Percentiles rank a stretch among this genome's conserved stretches.
These are phyloP conservation scores for Colletotrichum sp. DNA, from an alignment of 2,329 filamentous ascomycete species.

Conservation along the genomic window DNA sequence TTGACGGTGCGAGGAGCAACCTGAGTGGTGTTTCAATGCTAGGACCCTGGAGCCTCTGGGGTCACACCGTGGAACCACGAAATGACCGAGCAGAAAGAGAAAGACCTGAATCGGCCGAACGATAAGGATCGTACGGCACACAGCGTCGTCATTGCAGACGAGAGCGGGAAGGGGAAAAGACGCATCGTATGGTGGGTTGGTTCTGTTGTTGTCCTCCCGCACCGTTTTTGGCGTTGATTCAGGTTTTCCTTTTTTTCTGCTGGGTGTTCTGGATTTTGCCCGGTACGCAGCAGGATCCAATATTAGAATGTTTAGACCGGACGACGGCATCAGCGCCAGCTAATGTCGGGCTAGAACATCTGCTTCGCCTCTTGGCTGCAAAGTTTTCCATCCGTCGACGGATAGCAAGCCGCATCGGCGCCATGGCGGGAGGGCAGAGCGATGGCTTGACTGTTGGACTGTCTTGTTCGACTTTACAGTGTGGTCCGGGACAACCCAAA, in stretches of 20 bases:
- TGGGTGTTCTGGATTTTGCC: not conserved
- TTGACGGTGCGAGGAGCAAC: not conserved
- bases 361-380: not conserved
- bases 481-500: not conserved
- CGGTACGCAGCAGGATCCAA: not conserved
- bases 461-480: not conserved
- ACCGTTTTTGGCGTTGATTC: not conserved
- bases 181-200: not conserved
- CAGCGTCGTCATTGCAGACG: not conserved
- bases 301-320: not conserved
- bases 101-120: constrained; percentile 6
- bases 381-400: not conserved
- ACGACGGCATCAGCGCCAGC: not conserved
- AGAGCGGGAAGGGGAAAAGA: not conserved
- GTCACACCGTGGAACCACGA: constrained; percentile 4
- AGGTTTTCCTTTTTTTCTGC: not conserved
- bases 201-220: not conserved
- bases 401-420: constrained; percentile 11
- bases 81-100: constrained; percentile 9
- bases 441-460: not conserved
- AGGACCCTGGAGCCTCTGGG: not conserved
- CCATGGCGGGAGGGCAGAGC: constrained; percentile 5
- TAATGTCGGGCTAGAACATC: not conserved
- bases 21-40: not conserved
- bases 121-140: not conserved